phyloP scores from a whole-genome alignment of 2,329 filamentous ascomycete genomes.

The Purpureocillium lavendulum region DNA sequence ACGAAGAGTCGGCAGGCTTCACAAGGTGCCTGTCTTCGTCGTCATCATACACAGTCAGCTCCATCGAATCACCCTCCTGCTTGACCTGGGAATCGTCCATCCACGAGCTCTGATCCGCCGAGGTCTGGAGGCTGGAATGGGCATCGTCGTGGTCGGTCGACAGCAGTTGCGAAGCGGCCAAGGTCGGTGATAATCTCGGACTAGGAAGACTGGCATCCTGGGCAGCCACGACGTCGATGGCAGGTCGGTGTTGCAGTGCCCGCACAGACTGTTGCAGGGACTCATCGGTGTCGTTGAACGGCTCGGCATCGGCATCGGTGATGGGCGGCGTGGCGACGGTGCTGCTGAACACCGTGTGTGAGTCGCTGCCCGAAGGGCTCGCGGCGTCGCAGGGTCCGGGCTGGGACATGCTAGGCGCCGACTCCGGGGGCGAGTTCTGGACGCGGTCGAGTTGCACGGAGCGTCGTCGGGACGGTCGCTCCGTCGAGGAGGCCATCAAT shows the following conservation, averaged over 20 bases:
- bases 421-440: conserved; percentile 34
- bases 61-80: conserved; percentile 13
- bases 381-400: conserved; percentile 32
- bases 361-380: conserved; percentile 46
- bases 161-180: conserved; percentile 58
- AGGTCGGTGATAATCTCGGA: conserved; percentile 85
- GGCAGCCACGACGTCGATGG: conserved; percentile 61
- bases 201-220: conserved; percentile 92
- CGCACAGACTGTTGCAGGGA: conserved; percentile 37
- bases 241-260: conserved; percentile 39
- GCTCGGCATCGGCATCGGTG: conserved; percentile 62
- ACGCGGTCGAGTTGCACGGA: conserved; percentile 30
- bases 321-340: conserved; percentile 68
- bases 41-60: conserved; percentile 1
- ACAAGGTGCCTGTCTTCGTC: conserved; percentile 13
- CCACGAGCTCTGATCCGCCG: conserved; percentile 22
- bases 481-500: conserved; percentile 17
- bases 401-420: conserved; percentile 27
- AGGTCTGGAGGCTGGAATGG: conserved; percentile 21
- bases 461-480: conserved; percentile 30
- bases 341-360: conserved; percentile 52
- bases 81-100: conserved; percentile 33
- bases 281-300: conserved; percentile 43
- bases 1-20: not conserved
- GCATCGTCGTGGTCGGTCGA: conserved; percentile 35